phyloP scores from a whole-genome alignment of 2,329 filamentous ascomycete species.

The Ophiostoma perfectum region DNA sequence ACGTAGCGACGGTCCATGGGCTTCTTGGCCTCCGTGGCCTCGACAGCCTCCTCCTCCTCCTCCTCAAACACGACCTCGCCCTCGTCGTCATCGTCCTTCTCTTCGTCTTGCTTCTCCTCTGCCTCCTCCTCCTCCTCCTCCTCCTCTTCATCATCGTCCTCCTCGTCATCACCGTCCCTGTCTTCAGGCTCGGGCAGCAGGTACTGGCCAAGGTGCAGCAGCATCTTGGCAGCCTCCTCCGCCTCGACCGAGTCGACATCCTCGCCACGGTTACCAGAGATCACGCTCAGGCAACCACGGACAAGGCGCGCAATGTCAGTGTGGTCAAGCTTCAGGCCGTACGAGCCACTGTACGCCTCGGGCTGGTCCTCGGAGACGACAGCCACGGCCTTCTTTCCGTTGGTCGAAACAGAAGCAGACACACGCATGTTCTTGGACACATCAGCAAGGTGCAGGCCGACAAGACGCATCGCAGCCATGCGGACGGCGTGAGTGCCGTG shows the following conservation, averaged over 20 bases:
- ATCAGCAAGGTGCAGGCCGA: slow-evolving; percentile 74
- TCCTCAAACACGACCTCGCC: slow-evolving; percentile 36
- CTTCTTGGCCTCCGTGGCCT: background rate
- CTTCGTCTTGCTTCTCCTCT: slow-evolving; percentile 35
- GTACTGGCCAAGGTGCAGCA: slow-evolving; percentile 70
- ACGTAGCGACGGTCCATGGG: slow-evolving; percentile 48
- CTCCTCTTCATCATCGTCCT: slow-evolving; percentile 36
- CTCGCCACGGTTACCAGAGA: slow-evolving; percentile 50
- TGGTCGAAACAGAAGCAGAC: background rate
- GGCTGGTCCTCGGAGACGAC: background rate
- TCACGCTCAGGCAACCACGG: slow-evolving; percentile 44
- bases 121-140: slow-evolving; percentile 40
- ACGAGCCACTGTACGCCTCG: slow-evolving; percentile 46
- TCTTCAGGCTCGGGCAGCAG: slow-evolving; percentile 35
- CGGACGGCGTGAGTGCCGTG: slow-evolving; percentile 71
- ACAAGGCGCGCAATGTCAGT: slow-evolving; percentile 59
- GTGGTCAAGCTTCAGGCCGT: slow-evolving; percentile 62
- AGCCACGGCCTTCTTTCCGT: background rate
- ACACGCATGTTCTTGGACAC: slow-evolving; percentile 57
- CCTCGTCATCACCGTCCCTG: slow-evolving; percentile 40
- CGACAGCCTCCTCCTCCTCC: slow-evolving; percentile 23
- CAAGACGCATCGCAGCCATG: slow-evolving; percentile 65
- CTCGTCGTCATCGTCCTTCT: slow-evolving; percentile 37
- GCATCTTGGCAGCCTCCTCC: slow-evolving; percentile 70
- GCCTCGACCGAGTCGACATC: slow-evolving; percentile 69